Evolutionary conservation across 148 eudicot species (phyloP).

Genomic region (Oxyria digyna): DNA sequence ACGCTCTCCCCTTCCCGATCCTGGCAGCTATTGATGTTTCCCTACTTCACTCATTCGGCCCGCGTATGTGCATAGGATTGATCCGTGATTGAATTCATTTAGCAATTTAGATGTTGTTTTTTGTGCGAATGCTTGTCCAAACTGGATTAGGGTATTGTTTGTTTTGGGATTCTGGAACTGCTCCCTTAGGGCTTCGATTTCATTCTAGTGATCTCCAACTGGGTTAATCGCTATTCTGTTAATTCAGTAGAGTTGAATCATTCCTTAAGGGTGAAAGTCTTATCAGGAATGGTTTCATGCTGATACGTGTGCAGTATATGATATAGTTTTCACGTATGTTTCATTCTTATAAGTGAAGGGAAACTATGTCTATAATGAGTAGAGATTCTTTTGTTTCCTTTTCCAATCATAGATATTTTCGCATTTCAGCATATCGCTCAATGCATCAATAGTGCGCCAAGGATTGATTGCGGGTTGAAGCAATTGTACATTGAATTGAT

Average conservation of each 20-base stretch:
- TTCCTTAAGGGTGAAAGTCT: background rate
- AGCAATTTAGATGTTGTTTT: background rate
- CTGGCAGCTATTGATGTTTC: no score
- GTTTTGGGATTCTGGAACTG: background rate
- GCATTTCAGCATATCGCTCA: background rate
- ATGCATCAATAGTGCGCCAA: background rate
- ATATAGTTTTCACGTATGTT: background rate
- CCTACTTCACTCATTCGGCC: no score
- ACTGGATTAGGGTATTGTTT: background rate
- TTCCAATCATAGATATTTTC: background rate
- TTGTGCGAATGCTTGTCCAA: background rate
- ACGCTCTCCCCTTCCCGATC: no score
- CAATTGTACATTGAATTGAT: background rate
- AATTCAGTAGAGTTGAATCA: background rate
- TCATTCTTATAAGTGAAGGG: background rate
- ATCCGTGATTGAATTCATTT: no score
- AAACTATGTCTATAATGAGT: background rate
- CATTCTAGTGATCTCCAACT: background rate
- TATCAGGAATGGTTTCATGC: background rate
- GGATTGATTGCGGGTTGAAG: background rate
- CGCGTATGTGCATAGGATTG: no score
- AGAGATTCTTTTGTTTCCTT: background rate
- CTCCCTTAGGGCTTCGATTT: constrained; percentile 1
- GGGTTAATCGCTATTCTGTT: background rate
- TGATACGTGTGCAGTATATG: background rate